phyloP scores from a whole-genome alignment of 345 rosid genomes.

The Moricandia moricandioides region DNA sequence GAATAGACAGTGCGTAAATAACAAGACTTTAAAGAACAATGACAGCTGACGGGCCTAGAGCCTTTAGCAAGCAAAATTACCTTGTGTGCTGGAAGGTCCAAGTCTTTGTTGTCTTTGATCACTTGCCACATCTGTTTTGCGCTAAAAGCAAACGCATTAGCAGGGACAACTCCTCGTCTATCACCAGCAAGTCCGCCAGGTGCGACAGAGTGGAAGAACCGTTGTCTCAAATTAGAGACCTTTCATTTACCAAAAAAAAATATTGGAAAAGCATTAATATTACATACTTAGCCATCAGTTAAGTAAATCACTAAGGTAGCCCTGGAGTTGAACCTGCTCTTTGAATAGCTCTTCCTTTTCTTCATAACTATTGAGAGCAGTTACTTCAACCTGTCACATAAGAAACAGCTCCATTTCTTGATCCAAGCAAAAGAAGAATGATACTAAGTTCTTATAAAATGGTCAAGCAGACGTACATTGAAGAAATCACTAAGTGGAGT shows the following conservation, averaged over 20 bases:
- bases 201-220: slow-evolving; percentile 84
- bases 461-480: slow-evolving; percentile 54
- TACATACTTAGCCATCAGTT: slow-evolving; percentile 1
- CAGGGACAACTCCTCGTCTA: slow-evolving; percentile 95
- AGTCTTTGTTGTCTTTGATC: slow-evolving; percentile 94
- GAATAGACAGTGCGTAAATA: slow-evolving; percentile 20
- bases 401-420: slow-evolving; percentile 10
- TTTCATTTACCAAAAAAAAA: slow-evolving; percentile 37
- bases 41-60: neutral
- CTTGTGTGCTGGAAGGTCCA: slow-evolving; percentile 99
- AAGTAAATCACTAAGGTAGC: slow-evolving; percentile 15
- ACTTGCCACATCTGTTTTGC: slow-evolving; percentile 91
- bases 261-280: neutral
- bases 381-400: slow-evolving; percentile 81
- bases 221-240: slow-evolving; percentile 87
- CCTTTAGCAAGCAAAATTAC: slow-evolving; percentile 41
- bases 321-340: slow-evolving; percentile 70
- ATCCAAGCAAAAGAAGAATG: slow-evolving; percentile 9
- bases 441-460: slow-evolving; percentile 16
- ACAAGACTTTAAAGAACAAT: slow-evolving; percentile 4
- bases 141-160: slow-evolving; percentile 95
- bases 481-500: slow-evolving; percentile 95
- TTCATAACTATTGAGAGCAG: slow-evolving; percentile 96
- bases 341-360: slow-evolving; percentile 93
- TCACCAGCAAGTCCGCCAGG: slow-evolving; percentile 99